These are phyloP conservation scores for Echinosophora koreensis DNA, from an alignment of 306 rosid species.

Conservation along the genomic window DNA sequence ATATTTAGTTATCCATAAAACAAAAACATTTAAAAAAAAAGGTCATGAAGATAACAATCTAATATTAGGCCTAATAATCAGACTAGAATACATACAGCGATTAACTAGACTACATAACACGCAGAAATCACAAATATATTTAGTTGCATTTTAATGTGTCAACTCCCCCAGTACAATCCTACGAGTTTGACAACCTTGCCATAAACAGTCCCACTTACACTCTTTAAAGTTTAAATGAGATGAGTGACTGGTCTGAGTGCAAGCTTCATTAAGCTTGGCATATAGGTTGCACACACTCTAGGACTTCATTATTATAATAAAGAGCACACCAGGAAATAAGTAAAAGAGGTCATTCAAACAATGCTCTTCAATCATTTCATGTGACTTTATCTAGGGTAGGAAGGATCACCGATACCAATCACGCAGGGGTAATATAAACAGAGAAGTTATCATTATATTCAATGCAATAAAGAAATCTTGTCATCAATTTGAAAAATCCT, in stretches of 20 bases:
- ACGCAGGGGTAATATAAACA: not conserved
- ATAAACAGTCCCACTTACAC: not conserved
- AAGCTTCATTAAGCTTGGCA: not conserved
- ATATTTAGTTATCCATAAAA: not conserved
- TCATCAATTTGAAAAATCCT: slow-evolving; percentile 3
- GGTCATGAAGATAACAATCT: not conserved
- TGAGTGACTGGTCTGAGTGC: not conserved
- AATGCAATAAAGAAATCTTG: not conserved
- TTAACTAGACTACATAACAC: not conserved
- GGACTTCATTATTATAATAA: not conserved
- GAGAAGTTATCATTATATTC: not conserved
- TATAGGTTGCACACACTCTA: not conserved
- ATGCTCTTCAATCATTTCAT: not conserved
- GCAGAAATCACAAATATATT: slow-evolving; percentile 15
- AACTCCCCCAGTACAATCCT: not conserved
- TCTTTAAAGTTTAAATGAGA: not conserved
- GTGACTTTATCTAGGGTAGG: not conserved
- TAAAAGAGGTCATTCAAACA: slow-evolving; percentile 11
- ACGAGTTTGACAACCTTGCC: not conserved
- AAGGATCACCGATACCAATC: not conserved
- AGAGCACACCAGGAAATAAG: not conserved
- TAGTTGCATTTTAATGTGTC: not conserved
- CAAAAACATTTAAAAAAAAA: not conserved
- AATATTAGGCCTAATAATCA: not conserved
- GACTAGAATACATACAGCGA: not conserved